Base-by-base conservation (phyloP, 73 alveolate genomes). In the Tetrahymena borealis region DNA sequence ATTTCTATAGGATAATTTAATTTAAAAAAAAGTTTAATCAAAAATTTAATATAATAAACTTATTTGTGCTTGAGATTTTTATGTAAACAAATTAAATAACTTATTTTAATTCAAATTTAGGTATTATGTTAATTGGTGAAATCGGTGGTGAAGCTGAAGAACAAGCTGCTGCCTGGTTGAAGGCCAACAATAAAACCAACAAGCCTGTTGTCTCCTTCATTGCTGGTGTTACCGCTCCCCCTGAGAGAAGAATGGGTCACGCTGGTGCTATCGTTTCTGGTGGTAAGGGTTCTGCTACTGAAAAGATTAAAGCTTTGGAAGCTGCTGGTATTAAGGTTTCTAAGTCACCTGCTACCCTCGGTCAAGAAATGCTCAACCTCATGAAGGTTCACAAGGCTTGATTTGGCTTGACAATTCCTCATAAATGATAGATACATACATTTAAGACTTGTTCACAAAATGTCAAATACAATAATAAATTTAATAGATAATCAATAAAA, bases 231-330 rank as follows among this genome's bases (percentile, higher is more conserved):
- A 94, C 98, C 37, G 99, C 98, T 36, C 99, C 99, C 9, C 99
- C 99, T 77, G 98, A 97, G 90, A 97, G 96, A 95, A 97, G 99
- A 96, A 97, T 97, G 99, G 99, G 99, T 41, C 99, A 98, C 94
- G 99, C 99, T 35, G 99, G 99, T 90, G 99, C 99, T 94, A 98
- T 98, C 96, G 98, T 98, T 94, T 96, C 99, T 15, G 99, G 99
- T 92, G 99, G 99, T 92, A 98, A 98, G 98, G 98, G 99, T 78
- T 94, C 95, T 79, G 99, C 99, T 39, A 95, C 97, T 85, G 98
- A 96, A 93, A 97, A 97, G 96, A 96, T 96, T 79, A 78, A 85
- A 37, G 97, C 98, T 1, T 92, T 96, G 39, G 98, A 95, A 90
- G 78, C 78, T 24, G 94, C 96, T 60, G 97, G 96, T 78, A 96